phyloP scores from a whole-genome alignment of 495 filamentous ascomycete genomes.

The Penicillium egyptiacum region DNA sequence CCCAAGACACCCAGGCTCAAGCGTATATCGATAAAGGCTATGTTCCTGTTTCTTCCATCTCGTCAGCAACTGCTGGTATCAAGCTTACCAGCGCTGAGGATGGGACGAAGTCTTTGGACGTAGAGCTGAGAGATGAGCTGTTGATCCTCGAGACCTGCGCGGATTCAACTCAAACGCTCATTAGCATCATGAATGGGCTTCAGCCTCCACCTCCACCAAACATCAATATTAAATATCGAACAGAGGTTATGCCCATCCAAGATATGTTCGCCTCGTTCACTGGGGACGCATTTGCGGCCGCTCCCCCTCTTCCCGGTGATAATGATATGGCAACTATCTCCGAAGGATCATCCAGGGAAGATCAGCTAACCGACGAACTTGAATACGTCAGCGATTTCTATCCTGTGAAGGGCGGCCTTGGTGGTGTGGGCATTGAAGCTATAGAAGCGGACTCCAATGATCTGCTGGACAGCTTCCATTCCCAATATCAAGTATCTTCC shows the following conservation, averaged over 20 bases:
- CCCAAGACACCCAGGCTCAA: conserved; percentile 59
- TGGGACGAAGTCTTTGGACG: conserved; percentile 65
- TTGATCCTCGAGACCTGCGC: conserved; percentile 93
- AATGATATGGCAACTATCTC: conserved; percentile 14
- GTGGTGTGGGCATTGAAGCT: conserved; percentile 42
- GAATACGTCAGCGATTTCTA: conserved; percentile 67
- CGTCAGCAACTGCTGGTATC: conserved; percentile 67
- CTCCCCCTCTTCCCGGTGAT: conserved; percentile 18
- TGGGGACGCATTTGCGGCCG: conserved; percentile 70
- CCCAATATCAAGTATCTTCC: conserved; percentile 53
- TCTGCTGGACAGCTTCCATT: conserved; percentile 63
- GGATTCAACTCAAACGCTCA: conserved; percentile 93
- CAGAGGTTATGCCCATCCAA: conserved; percentile 77
- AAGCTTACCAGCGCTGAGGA: conserved; percentile 54
- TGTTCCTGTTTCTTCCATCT: conserved; percentile 81
- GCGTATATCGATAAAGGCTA: conserved; percentile 71
- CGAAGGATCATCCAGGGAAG: conserved; percentile 22
- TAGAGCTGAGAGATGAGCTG: conserved; percentile 80
- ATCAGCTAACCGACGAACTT: conserved; percentile 51
- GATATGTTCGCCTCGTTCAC: conserved; percentile 89
- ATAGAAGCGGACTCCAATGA: conserved; percentile 46
- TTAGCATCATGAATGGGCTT: conserved; percentile 75
- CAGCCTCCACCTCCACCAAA: conserved; percentile 79
- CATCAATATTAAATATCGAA: conserved; percentile 80
- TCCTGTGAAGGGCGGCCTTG: conserved; percentile 37